Evolutionary conservation across 1,284 basidiomycete genomes (phyloP).

Genomic region (Agroathelia rolfsii): DNA sequence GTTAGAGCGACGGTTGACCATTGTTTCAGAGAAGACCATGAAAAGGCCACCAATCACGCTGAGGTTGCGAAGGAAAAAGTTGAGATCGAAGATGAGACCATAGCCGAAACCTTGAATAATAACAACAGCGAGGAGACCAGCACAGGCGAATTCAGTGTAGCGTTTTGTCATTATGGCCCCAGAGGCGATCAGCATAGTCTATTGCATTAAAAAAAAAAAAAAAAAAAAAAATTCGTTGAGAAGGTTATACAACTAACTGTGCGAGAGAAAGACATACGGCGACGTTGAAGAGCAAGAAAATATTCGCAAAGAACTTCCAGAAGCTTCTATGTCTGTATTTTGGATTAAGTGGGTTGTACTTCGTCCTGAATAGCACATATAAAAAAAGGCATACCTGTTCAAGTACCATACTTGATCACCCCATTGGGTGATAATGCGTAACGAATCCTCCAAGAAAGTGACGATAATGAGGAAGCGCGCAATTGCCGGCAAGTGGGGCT

Average conservation of each 20-base stretch:
- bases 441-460: slow-evolving; percentile 95
- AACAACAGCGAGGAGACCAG: slow-evolving; percentile 85
- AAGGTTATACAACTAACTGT: background rate
- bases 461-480: slow-evolving; percentile 97
- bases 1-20: slow-evolving; percentile 77
- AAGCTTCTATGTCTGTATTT: slow-evolving; percentile 77
- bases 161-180: slow-evolving; percentile 81
- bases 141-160: slow-evolving; percentile 83
- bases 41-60: slow-evolving; percentile 87
- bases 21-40: slow-evolving; percentile 97
- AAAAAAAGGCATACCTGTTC: slow-evolving; percentile 59
- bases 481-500: slow-evolving; percentile 90
- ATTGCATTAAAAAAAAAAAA: slow-evolving; percentile 3
- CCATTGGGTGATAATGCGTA: slow-evolving; percentile 93
- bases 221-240: slow-evolving; percentile 8
- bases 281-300: slow-evolving; percentile 90
- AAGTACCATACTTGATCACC: slow-evolving; percentile 95
- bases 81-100: slow-evolving; percentile 93
- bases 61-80: slow-evolving; percentile 97
- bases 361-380: slow-evolving; percentile 4
- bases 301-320: slow-evolving; percentile 88
- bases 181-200: slow-evolving; percentile 91
- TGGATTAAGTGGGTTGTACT: slow-evolving; percentile 9
- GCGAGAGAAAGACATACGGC: slow-evolving; percentile 51
- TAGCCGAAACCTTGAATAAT: slow-evolving; percentile 93